A percentile compares a stretch with the other conserved stretches of the same genome.
Conservation (phyloP, 352 stramenopile genomes). For the Phytophthora fragariaefolia region DNA sequence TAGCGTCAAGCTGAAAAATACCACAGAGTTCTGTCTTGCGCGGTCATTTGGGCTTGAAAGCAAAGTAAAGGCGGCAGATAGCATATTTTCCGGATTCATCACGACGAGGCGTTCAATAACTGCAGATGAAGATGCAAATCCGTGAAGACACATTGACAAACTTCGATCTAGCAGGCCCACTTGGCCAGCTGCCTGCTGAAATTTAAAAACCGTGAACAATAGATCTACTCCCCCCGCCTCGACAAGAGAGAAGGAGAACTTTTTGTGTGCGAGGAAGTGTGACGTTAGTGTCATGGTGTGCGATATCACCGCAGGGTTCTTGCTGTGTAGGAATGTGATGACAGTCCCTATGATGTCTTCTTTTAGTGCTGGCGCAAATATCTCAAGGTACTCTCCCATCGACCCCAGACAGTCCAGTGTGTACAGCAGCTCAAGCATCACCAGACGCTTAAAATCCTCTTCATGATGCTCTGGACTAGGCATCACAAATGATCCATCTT, state of each 20-base stretch:
- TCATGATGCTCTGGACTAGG: conserved; percentile 60
- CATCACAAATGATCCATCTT: conserved; percentile 37
- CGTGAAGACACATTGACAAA: conserved; percentile 87
- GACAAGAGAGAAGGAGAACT: conserved; percentile 82
- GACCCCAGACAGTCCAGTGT: conserved; percentile 85
- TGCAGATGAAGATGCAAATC: conserved; percentile 77
- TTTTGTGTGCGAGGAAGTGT: conserved; percentile 88
- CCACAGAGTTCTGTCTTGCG: conserved; percentile 80
- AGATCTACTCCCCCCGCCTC: conserved; percentile 78
- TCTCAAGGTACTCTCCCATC: conserved; percentile 86
- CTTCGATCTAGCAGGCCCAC: conserved; percentile 74
- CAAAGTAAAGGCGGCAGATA: conserved; percentile 66
- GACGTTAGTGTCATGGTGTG: conserved; percentile 87
- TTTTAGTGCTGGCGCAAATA: conserved; percentile 82
- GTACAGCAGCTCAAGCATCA: conserved; percentile 86
- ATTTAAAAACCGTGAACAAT: conserved; percentile 68
- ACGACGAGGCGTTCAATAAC: conserved; percentile 81
- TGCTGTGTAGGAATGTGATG: conserved; percentile 86
- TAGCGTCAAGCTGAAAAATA: conserved; percentile 86
- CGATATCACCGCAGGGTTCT: conserved; percentile 79
- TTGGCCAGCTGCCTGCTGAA: conserved; percentile 61
- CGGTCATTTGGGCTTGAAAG: conserved; percentile 82
- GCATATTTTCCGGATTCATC: conserved; percentile 60
- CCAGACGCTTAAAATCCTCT: conserved; percentile 78
- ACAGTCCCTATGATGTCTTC: conserved; percentile 86